Percentiles rank a stretch among this genome's conserved stretches.
Evolutionary conservation across 73 alveolate species (phyloP).

Genomic region (Paraurostyla sp.): DNA sequence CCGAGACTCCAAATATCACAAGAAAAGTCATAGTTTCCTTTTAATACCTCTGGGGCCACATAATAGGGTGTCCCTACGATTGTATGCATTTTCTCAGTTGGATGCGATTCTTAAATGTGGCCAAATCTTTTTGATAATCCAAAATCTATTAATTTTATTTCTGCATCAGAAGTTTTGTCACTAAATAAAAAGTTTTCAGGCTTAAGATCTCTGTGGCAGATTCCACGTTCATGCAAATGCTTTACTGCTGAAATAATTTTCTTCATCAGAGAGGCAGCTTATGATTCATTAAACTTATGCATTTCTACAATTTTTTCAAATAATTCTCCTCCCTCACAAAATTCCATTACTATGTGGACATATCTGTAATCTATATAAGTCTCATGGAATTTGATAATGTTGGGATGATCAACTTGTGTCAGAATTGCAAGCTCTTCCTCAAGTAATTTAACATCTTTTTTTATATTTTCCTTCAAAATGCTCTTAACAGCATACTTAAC

Average conservation of each 20-base stretch:
- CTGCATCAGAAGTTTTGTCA: slow-evolving; percentile 83
- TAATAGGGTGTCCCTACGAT: slow-evolving; percentile 97
- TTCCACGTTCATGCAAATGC: slow-evolving; percentile 91
- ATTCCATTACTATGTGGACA: slow-evolving; percentile 94
- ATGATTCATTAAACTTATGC: slow-evolving; percentile 53
- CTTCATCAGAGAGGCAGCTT: slow-evolving; percentile 53
- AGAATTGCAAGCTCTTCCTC: slow-evolving; percentile 89
- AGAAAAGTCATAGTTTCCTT: slow-evolving; percentile 94
- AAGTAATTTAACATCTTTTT: slow-evolving; percentile 80
- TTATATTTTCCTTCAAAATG: slow-evolving; percentile 64
- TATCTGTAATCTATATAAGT: slow-evolving; percentile 87
- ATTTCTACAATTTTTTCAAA: slow-evolving; percentile 73
- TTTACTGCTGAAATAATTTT: slow-evolving; percentile 83
- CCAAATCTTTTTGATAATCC: slow-evolving; percentile 90
- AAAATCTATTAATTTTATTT: slow-evolving; percentile 95
- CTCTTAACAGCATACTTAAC: slow-evolving; percentile 35
- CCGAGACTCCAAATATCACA: slow-evolving; percentile 98
- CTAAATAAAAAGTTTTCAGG: slow-evolving; percentile 97
- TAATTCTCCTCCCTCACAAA: slow-evolving; percentile 89
- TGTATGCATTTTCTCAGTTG: slow-evolving; percentile 88
- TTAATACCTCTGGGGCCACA: slow-evolving; percentile 96
- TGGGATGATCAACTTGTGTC: slow-evolving; percentile 91
- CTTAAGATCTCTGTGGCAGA: slow-evolving; percentile 97
- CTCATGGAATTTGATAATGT: slow-evolving; percentile 90
- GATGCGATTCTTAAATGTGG: slow-evolving; percentile 73